These are phyloP conservation scores for Picea abies DNA, from an alignment of 83 land plant species.

Conservation along the genomic window DNA sequence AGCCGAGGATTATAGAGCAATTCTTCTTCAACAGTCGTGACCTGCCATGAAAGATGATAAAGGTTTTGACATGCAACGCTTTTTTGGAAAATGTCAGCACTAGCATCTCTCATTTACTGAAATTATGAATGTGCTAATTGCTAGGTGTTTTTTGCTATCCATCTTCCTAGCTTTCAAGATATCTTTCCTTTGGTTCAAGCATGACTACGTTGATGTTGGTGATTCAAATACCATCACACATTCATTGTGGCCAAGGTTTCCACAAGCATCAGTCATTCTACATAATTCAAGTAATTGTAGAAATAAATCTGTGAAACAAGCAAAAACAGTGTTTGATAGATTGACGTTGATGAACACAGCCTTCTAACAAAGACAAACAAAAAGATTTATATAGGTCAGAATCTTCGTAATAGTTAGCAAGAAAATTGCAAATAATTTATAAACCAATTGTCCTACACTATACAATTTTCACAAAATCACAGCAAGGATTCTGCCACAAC, in stretches of 20 bases:
- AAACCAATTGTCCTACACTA: too few species aligned
- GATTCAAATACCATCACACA: not conserved
- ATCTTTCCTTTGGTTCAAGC: not conserved
- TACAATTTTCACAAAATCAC: not conserved
- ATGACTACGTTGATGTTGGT: not conserved
- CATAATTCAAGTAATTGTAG: not conserved
- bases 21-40: constrained; percentile 94
- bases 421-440: too few species aligned
- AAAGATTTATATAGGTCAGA: too few species aligned
- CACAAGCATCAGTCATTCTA: not conserved
- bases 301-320: not conserved
- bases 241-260: not conserved
- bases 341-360: too few species aligned
- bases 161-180: not conserved
- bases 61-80: not conserved
- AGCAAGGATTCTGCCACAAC: not conserved
- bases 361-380: too few species aligned
- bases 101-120: not conserved
- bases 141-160: not conserved
- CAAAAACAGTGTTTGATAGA: not conserved
- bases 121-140: not conserved
- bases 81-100: not conserved
- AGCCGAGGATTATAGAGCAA: constrained; percentile 76
- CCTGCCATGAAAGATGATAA: constrained; percentile 45
- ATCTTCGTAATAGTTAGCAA: not conserved